phyloP scores from a whole-genome alignment of 176 grass and related monocot species.

The Juncus effusus region DNA sequence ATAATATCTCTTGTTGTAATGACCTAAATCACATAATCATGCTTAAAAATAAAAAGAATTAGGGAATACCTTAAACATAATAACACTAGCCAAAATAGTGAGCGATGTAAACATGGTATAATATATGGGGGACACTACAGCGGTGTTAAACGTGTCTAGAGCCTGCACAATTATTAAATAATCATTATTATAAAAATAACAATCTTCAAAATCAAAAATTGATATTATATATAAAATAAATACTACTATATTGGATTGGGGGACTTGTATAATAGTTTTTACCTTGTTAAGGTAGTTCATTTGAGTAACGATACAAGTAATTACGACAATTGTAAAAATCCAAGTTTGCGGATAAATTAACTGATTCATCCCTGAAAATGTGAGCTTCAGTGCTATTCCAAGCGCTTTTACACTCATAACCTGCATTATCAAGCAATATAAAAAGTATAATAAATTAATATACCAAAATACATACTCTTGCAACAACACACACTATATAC shows the following conservation, averaged over 20 bases:
- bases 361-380: constrained; percentile 95
- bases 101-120: constrained; percentile 95
- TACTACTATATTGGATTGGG: neutral
- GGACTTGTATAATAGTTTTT: constrained; percentile 19
- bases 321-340: constrained; percentile 75
- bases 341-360: constrained; percentile 91
- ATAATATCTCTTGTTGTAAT: neutral
- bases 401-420: constrained; percentile 99
- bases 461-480: no score
- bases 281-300: constrained; percentile 99
- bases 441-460: no score
- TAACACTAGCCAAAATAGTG: constrained; percentile 92
- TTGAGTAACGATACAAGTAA: constrained; percentile 75
- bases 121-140: constrained; percentile 88
- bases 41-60: constrained; percentile 4
- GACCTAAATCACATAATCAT: constrained; percentile 5
- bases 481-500: no score
- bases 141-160: constrained; percentile 95
- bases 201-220: constrained; percentile 8
- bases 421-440: constrained; percentile 42
- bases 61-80: constrained; percentile 92
- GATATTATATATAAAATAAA: constrained; percentile 6
- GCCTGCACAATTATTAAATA: constrained; percentile 45
- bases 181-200: constrained; percentile 7
- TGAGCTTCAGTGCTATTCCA: constrained; percentile 90